Base-by-base conservation (phyloP, 306 rosid species). In the Carpinus fangiana region DNA sequence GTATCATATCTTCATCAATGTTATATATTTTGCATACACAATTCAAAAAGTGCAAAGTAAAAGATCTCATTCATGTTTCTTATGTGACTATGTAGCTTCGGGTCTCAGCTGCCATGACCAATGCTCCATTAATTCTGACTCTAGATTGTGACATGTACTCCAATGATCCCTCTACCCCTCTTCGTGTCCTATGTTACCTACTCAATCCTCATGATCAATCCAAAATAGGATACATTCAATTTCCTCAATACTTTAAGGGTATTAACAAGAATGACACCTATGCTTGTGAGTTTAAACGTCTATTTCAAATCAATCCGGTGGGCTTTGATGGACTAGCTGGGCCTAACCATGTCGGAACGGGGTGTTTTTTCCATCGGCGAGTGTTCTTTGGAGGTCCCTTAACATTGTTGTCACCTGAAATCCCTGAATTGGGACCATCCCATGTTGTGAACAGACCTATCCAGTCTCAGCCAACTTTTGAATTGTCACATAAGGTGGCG, bases 101-200 rank as follows among this genome's bases (percentile, higher is more conserved):
- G 18, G 86, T 88, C 17, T 88, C 88, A 0, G 86, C 89, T 4
- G 8, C 46, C 51, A 83, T 88, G 86, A 85, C 66, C 16, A 88
- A 88, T 66, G 85, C 91, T 12, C 86, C 89, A 5, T 36, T 88
- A 13, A 47, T 85, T 60, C 73, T 81, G 0, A 85, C 84, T 45
- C 17, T 75, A 10, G 87, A 88, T 2, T 82, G 91, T 6, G 89
- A 88, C 73, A 85, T n/a, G 69, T 83, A 68, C 47, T 84, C 91
- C 2, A 88, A 85, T 28, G 87, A 88, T 45, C 86, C 91, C 0
- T 46, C 82, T 51, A 82, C 87, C 0, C 86, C 72, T 11, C 45
- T 7, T n/a, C 79, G 86, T 2, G 79, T 9, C 1, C 77, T 88
- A 0, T 88, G 91, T 54, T 85, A 83, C 52, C 45, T 81, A 3